Evolutionary conservation across 2,329 filamentous ascomycete species (phyloP).

Genomic region (Pezicula neosporulosa): DNA sequence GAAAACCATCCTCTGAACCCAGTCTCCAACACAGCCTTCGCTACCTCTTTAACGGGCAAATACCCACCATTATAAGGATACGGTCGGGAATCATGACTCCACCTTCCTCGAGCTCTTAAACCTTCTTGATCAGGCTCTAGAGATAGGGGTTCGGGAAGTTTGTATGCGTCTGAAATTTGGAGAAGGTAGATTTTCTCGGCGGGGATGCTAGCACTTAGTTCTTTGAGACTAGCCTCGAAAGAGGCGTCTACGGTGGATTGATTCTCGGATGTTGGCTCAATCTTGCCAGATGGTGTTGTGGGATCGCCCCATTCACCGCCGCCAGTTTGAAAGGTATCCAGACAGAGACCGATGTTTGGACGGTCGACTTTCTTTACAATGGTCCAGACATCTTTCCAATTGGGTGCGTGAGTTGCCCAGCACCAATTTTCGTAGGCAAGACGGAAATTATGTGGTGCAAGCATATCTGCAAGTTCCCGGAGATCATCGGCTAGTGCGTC

Average conservation of each 20-base stretch:
- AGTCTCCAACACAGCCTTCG: conserved; percentile 62
- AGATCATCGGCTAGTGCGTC: conserved; percentile 57
- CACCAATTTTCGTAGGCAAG: conserved; percentile 82
- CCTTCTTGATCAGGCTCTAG: conserved; percentile 41
- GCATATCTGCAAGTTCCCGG: conserved; percentile 58
- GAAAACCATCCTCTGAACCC: conserved; percentile 64
- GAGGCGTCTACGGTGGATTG: conserved; percentile 34
- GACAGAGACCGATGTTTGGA: conserved; percentile 67
- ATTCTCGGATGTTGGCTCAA: conserved; percentile 41
- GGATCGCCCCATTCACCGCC: conserved; percentile 74
- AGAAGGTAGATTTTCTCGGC: conserved; percentile 70
- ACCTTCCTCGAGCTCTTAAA: conserved; percentile 57
- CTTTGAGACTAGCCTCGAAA: conserved; percentile 51
- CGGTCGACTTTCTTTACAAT: conserved; percentile 61
- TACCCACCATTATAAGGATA: conserved; percentile 70
- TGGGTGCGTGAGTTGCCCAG: conserved; percentile 68
- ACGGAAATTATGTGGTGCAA: conserved; percentile 52
- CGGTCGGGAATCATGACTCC: conserved; percentile 70
- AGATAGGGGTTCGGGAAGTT: conserved; percentile 50
- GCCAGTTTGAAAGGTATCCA: conserved; percentile 75
- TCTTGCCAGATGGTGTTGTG: conserved; percentile 55
- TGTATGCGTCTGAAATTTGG: conserved; percentile 74
- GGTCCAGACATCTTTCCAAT: conserved; percentile 67
- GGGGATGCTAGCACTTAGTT: conserved; percentile 55
- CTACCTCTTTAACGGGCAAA: conserved; percentile 62